A percentile compares a stretch with the other conserved stretches of the same genome.
Evolutionary conservation across 202 grass and related monocot species (phyloP).

Genomic region (Musa balbisiana): DNA sequence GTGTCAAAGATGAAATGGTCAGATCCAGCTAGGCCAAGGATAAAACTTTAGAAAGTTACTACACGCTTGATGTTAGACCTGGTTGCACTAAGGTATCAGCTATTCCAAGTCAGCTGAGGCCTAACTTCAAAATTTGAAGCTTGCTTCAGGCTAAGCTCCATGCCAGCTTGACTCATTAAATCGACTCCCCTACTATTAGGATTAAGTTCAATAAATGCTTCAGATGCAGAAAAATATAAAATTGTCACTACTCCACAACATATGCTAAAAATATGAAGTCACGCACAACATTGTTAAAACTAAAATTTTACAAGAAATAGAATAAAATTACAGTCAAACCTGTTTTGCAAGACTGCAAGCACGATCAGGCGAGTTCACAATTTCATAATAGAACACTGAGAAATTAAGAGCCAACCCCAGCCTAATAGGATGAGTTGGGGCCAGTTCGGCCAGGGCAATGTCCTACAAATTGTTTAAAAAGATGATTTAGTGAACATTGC

Average conservation of each 20-base stretch:
- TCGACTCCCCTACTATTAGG: too few species aligned
- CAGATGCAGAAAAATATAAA: background rate
- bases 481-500: background rate
- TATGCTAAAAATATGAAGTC: background rate
- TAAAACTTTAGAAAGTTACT: too few species aligned
- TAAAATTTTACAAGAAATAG: background rate
- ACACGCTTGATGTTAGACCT: too few species aligned
- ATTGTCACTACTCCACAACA: background rate
- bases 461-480: constrained; percentile 1
- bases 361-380: background rate
- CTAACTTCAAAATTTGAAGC: too few species aligned
- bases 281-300: too few species aligned
- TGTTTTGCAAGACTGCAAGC: constrained; percentile 9
- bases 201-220: background rate
- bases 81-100: too few species aligned
- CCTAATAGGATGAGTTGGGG: constrained; percentile 7
- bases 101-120: too few species aligned
- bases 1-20: too few species aligned
- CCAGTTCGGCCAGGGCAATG: background rate
- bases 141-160: too few species aligned
- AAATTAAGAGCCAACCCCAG: background rate
- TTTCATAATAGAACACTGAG: constrained; percentile 7
- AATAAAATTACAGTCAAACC: background rate
- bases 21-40: too few species aligned
- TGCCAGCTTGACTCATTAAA: too few species aligned